These are phyloP conservation scores for Thozetella sp. DNA, from an alignment of 495 filamentous ascomycete species.

Conservation along the genomic window DNA sequence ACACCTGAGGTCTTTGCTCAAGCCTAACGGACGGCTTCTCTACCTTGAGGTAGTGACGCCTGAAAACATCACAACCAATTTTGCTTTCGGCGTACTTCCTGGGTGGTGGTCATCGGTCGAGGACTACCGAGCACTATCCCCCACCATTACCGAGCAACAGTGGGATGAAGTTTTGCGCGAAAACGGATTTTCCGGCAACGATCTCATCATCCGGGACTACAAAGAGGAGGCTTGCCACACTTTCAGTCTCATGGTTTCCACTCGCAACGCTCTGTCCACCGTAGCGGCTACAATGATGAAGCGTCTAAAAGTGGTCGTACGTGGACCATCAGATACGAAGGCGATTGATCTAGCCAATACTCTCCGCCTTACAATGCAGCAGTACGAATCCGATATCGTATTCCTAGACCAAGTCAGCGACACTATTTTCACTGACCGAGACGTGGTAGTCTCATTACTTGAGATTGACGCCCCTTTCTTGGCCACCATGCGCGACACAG, in stretches of 20 bases:
- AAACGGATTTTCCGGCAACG: slow-evolving; percentile 45
- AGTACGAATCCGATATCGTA: slow-evolving; percentile 10
- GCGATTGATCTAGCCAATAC: too few species aligned
- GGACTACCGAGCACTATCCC: slow-evolving; percentile 22
- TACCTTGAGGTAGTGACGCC: slow-evolving; percentile 31
- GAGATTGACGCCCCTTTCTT: slow-evolving; percentile 49
- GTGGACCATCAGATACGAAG: too few species aligned
- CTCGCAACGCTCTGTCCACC: too few species aligned
- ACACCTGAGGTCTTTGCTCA: slow-evolving; percentile 35
- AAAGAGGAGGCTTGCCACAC: slow-evolving; percentile 23
- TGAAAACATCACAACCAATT: slow-evolving; percentile 26
- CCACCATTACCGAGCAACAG: slow-evolving; percentile 28
- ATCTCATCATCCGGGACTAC: slow-evolving; percentile 27
- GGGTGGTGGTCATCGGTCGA: slow-evolving; percentile 53
- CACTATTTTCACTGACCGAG: slow-evolving; percentile 9
- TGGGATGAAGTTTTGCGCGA: slow-evolving; percentile 42
- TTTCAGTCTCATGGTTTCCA: slow-evolving; percentile 43
- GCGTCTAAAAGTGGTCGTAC: neutral
- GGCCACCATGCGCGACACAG: slow-evolving; percentile 28
- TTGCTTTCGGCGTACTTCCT: slow-evolving; percentile 42
- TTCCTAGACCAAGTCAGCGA: slow-evolving; percentile 13
- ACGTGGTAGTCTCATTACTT: slow-evolving; percentile 40
- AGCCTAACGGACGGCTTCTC: slow-evolving; percentile 35
- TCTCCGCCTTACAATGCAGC: too few species aligned
- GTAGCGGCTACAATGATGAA: slow-evolving; percentile 25